A percentile compares a stretch with the other conserved stretches of the same genome.
Conservation (phyloP, 345 rosid species). For the Laguncularia racemosa region DNA sequence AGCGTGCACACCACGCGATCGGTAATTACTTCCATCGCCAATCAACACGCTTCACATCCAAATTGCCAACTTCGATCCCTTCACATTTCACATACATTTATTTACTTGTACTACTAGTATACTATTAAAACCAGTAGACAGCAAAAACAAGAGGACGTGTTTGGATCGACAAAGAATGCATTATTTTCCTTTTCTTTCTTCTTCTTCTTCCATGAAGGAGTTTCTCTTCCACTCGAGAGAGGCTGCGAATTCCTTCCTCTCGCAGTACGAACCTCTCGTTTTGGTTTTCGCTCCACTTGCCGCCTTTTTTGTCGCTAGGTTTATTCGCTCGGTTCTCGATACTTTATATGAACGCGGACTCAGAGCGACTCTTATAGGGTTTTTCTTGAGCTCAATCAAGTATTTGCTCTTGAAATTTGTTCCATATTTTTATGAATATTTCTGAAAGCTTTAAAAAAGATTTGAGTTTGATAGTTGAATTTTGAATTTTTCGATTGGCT, state of each 20-base stretch:
- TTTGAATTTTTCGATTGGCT: background rate
- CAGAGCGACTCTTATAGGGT: constrained; percentile 39
- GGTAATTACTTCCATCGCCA: too few relatives aligned
- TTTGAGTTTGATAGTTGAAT: constrained; percentile 4
- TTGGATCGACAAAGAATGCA: constrained; percentile 4
- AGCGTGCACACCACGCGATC: too few relatives aligned
- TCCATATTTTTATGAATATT: background rate
- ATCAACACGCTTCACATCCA: too few relatives aligned
- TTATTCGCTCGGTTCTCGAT: constrained; percentile 36
- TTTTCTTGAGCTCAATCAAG: constrained; percentile 61
- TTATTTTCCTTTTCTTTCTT: constrained; percentile 1
- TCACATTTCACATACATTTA: too few relatives aligned
- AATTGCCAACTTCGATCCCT: too few relatives aligned
- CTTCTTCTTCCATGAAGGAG: constrained; percentile 19
- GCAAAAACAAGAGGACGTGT: too few relatives aligned
- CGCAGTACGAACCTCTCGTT: constrained; percentile 63
- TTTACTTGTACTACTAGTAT: too few relatives aligned
- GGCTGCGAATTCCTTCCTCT: constrained; percentile 49
- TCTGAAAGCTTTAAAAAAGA: background rate
- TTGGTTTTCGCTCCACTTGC: constrained; percentile 56
- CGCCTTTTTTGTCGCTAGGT: constrained; percentile 50
- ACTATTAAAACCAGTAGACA: too few relatives aligned
- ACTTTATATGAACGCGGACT: constrained; percentile 55
- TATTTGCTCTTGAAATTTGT: constrained; percentile 10
- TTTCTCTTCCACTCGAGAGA: constrained; percentile 30